A percentile compares a stretch with the other conserved stretches of the same genome.
These are phyloP conservation scores for Macrophomina pseudophaseolina DNA, from an alignment of 2,329 filamentous ascomycete species.

Conservation along the genomic window DNA sequence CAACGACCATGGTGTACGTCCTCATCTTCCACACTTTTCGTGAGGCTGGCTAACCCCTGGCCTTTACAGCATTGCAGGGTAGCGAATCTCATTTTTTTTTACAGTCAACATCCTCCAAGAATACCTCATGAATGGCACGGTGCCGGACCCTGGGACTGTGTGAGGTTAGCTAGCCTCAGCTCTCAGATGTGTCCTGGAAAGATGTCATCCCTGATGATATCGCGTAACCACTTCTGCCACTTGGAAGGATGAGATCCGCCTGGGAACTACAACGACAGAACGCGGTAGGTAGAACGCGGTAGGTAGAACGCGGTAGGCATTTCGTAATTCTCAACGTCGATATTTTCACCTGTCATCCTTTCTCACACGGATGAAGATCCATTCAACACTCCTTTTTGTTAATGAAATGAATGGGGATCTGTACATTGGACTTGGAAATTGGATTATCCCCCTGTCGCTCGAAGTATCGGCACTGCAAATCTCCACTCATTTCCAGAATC, in stretches of 20 bases:
- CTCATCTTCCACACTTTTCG: not conserved
- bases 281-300: too few relatives aligned
- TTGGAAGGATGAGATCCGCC: too few relatives aligned
- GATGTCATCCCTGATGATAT: not conserved
- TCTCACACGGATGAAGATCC: too few relatives aligned
- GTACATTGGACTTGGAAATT: too few relatives aligned
- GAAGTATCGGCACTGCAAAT: not conserved
- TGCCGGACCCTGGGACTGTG: constrained; percentile 30
- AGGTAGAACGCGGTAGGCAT: too few relatives aligned
- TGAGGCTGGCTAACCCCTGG: not conserved
- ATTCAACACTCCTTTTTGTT: too few relatives aligned
- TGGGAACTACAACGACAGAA: too few relatives aligned
- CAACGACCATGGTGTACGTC: constrained; percentile 28
- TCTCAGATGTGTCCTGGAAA: not conserved
- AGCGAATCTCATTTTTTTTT: constrained; percentile 26
- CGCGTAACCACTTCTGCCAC: too few relatives aligned
- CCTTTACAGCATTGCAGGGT: constrained; percentile 14
- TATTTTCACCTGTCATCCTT: too few relatives aligned
- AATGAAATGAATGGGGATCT: too few relatives aligned
- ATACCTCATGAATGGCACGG: constrained; percentile 30
- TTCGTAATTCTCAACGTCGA: too few relatives aligned
- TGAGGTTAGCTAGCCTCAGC: constrained; percentile 21
- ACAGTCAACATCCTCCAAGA: constrained; percentile 28
- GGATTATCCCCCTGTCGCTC: too few relatives aligned
- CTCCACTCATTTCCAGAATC: not conserved